These are phyloP conservation scores for Vigna unguiculata DNA, from an alignment of 306 rosid species.

Conservation along the genomic window DNA sequence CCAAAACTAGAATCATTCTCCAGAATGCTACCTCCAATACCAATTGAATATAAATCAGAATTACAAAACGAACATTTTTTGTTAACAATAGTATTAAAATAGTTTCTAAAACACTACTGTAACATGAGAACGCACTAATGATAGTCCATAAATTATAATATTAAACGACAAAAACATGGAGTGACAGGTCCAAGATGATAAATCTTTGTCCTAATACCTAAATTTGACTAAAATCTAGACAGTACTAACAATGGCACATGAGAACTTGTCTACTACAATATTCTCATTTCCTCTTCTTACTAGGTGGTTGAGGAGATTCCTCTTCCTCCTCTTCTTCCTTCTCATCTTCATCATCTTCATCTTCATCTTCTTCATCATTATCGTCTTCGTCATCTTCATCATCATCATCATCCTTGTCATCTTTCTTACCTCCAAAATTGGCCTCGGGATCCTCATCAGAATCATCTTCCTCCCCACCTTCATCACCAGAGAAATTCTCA, in stretches of 20 bases:
- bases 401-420: slow-evolving; percentile 45
- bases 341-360: slow-evolving; percentile 46
- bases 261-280: slow-evolving; percentile 10
- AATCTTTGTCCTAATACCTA: slow-evolving; percentile 45
- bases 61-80: too few species aligned
- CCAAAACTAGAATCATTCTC: too few species aligned
- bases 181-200: slow-evolving; percentile 38
- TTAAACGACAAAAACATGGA: slow-evolving; percentile 22
- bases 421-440: slow-evolving; percentile 64
- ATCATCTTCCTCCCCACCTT: slow-evolving; percentile 71
- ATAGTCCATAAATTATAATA: slow-evolving; percentile 12
- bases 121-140: slow-evolving; percentile 28
- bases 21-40: too few species aligned
- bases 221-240: slow-evolving; percentile 37
- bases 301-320: slow-evolving; percentile 72
- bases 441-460: slow-evolving; percentile 68
- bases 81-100: too few species aligned
- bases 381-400: slow-evolving; percentile 25
- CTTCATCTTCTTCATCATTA: slow-evolving; percentile 45
- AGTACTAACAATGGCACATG: slow-evolving; percentile 17
- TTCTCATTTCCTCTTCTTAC: slow-evolving; percentile 83
- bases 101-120: too few species aligned
- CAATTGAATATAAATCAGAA: too few species aligned
- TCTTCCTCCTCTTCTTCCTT: slow-evolving; percentile 59
- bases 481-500: slow-evolving; percentile 73